Conservation (phyloP, 164 flowering plant species). For the Tetrastigma voinierianum region DNA sequence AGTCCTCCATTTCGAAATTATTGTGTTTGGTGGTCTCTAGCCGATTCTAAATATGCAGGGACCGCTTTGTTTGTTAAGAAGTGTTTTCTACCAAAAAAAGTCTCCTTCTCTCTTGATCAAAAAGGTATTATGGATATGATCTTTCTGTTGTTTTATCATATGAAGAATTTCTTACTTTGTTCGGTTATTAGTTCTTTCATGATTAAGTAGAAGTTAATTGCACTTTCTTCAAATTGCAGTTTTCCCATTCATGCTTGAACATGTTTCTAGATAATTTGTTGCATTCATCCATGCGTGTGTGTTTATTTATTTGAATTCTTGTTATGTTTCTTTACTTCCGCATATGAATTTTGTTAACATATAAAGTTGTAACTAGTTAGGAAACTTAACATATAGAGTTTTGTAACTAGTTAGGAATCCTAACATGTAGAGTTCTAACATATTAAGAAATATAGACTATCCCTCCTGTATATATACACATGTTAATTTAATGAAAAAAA, state of each 20-base stretch:
- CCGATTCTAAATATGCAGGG: slow-evolving; percentile 93
- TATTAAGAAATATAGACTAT: too few species aligned
- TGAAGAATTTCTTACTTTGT: not conserved
- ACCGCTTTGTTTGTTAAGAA: slow-evolving; percentile 87
- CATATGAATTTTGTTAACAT: too few species aligned
- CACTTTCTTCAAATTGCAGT: not conserved
- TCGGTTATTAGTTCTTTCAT: not conserved
- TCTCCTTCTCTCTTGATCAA: slow-evolving; percentile 72
- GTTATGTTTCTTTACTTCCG: too few species aligned
- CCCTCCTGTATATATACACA: too few species aligned
- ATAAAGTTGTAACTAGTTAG: too few species aligned
- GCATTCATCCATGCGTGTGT: too few species aligned
- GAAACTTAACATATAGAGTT: too few species aligned
- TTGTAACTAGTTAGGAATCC: too few species aligned
- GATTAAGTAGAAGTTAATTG: too few species aligned
- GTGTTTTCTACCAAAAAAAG: slow-evolving; percentile 67
- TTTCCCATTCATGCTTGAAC: not conserved
- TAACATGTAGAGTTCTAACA: too few species aligned
- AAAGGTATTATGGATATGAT: slow-evolving; percentile 43
- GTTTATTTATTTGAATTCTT: too few species aligned
- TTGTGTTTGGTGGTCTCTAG: slow-evolving; percentile 95
- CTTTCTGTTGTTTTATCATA: not conserved
- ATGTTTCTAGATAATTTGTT: not conserved
- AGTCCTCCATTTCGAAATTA: slow-evolving; percentile 78
- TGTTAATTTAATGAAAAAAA: too few species aligned